These are phyloP conservation scores for Eimeria necatrix DNA, from an alignment of 169 alveolate genomes.

Conservation along the genomic window DNA sequence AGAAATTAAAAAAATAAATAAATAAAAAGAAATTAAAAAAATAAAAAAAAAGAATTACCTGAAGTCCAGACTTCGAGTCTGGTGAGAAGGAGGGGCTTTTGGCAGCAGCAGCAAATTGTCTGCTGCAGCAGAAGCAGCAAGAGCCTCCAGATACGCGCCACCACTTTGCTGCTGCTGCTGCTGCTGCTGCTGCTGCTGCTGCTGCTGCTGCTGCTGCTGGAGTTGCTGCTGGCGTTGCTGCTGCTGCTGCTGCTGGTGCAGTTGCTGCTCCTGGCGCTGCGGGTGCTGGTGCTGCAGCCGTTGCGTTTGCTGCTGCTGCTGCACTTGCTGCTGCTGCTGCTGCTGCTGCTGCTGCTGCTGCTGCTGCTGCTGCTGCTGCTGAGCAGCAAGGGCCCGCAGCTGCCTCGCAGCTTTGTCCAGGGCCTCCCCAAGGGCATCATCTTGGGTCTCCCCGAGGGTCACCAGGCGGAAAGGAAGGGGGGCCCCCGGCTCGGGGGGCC, in stretches of 20 bases:
- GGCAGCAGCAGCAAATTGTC: neutral
- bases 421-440: slow-evolving; percentile 76
- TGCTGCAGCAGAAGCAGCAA: neutral
- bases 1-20: too few relatives aligned
- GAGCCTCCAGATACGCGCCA: neutral
- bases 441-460: slow-evolving; percentile 64
- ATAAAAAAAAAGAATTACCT: neutral
- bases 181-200: neutral
- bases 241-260: slow-evolving; percentile 23
- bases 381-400: slow-evolving; percentile 18
- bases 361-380: neutral
- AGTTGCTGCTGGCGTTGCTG: neutral
- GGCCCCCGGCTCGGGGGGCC: neutral
- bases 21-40: too few relatives aligned
- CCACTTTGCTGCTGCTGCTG: slow-evolving; percentile 32
- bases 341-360: slow-evolving; percentile 7
- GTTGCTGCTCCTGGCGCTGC: neutral
- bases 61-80: neutral
- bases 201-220: neutral
- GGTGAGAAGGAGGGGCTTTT: slow-evolving; percentile 1
- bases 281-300: neutral
- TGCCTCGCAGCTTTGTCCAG: slow-evolving; percentile 71
- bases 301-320: neutral
- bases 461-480: neutral
- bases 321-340: neutral